Percentiles rank a stretch among this genome's conserved stretches.
These are phyloP conservation scores for Juglanconis oblonga DNA, from an alignment of 2,329 filamentous ascomycete genomes.

Conservation along the genomic window DNA sequence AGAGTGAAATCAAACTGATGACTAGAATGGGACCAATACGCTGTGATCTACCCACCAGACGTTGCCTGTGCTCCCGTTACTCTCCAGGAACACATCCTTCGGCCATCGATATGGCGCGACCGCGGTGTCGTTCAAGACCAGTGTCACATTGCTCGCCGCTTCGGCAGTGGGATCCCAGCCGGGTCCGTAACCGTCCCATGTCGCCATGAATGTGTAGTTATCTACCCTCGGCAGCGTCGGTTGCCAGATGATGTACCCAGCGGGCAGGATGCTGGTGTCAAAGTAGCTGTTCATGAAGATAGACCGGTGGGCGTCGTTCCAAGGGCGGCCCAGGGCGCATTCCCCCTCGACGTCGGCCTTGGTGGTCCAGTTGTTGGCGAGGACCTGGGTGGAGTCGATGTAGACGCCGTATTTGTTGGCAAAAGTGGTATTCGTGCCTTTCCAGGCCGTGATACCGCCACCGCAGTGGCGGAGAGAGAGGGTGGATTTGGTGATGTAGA, in stretches of 20 bases:
- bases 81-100: conserved; percentile 21
- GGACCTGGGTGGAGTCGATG: conserved; percentile 52
- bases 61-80: conserved; percentile 17
- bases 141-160: conserved; percentile 36
- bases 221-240: conserved; percentile 34
- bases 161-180: conserved; percentile 51
- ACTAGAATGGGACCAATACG: conserved; percentile 17
- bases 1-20: background rate
- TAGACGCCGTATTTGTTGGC: conserved; percentile 67
- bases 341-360: conserved; percentile 34
- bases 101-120: conserved; percentile 27
- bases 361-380: conserved; percentile 51
- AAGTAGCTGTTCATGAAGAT: conserved; percentile 55
- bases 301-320: conserved; percentile 56
- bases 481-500: conserved; percentile 54
- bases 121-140: conserved; percentile 38
- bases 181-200: conserved; percentile 49
- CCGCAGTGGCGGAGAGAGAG: conserved; percentile 59
- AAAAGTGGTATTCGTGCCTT: conserved; percentile 62
- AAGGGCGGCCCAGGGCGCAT: conserved; percentile 61
- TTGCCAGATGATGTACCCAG: conserved; percentile 55
- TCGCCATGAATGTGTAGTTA: conserved; percentile 54
- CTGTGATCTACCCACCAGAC: conserved; percentile 22
- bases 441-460: conserved; percentile 68
- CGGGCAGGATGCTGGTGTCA: conserved; percentile 46